Evolutionary conservation across 257 asterid genomes (phyloP).

Genomic region (Lantana camara): DNA sequence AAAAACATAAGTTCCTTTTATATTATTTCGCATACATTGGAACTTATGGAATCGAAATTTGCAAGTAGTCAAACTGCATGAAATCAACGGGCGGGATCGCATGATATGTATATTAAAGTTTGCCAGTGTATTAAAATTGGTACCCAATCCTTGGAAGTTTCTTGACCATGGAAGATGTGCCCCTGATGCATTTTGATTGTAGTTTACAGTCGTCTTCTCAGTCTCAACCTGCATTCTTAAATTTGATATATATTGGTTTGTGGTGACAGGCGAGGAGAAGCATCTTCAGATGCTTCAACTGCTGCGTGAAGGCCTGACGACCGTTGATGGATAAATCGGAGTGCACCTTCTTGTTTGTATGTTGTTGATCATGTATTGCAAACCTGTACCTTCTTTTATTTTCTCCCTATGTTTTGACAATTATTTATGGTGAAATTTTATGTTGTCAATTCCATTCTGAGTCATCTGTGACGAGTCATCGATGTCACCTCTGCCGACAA

Average conservation of each 20-base stretch:
- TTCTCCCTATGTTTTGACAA: slow-evolving; percentile 17
- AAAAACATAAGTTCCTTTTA: no score
- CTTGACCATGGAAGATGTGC: no score
- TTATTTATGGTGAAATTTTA: slow-evolving; percentile 12
- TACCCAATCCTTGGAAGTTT: no score
- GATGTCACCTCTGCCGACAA: no score
- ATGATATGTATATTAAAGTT: no score
- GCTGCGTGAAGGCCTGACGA: slow-evolving; percentile 83
- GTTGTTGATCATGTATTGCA: slow-evolving; percentile 34
- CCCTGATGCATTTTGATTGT: no score
- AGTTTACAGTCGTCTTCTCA: no score
- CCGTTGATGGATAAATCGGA: background rate
- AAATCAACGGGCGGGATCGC: no score
- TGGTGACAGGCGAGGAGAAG: slow-evolving; percentile 78
- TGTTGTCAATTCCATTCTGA: slow-evolving; percentile 16
- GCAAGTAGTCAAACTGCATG: no score
- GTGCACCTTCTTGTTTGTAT: slow-evolving; percentile 16
- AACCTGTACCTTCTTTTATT: background rate
- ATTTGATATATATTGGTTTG: background rate
- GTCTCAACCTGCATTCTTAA: background rate
- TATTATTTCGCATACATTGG: no score
- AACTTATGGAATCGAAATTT: no score
- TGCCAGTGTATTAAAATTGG: no score
- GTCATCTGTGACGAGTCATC: background rate
- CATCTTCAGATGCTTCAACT: slow-evolving; percentile 82